These are phyloP conservation scores for Nicotiana undulata DNA, from an alignment of 257 asterid species.

Conservation along the genomic window DNA sequence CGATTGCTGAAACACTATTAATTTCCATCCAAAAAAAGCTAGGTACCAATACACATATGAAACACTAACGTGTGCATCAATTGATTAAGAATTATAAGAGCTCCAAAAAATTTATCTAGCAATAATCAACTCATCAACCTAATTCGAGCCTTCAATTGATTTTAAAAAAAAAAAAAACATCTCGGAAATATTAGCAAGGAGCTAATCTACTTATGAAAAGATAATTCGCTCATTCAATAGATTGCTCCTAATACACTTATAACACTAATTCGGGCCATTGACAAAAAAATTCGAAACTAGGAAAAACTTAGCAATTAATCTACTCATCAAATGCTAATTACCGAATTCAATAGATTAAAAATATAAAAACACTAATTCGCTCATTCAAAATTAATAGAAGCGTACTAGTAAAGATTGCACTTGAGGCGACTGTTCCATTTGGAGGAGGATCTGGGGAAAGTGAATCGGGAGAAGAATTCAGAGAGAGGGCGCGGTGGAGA, in stretches of 20 bases:
- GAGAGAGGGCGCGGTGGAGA: slow-evolving; percentile 82
- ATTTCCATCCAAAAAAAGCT: background rate
- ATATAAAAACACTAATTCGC: background rate
- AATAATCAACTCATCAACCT: background rate
- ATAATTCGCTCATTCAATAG: background rate
- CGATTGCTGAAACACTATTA: background rate
- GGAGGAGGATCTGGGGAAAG: slow-evolving; percentile 67
- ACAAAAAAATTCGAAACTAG: background rate
- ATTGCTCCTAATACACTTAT: background rate
- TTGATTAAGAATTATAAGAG: background rate
- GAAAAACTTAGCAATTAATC: background rate
- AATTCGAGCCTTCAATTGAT: background rate
- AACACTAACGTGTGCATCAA: background rate
- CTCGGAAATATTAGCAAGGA: background rate
- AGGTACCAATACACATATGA: background rate
- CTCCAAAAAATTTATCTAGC: background rate
- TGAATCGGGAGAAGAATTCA: slow-evolving; percentile 82
- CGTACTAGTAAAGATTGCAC: slow-evolving; percentile 92
- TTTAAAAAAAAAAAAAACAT: background rate
- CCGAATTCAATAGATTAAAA: background rate
- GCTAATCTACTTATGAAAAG: background rate
- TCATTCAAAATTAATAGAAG: background rate
- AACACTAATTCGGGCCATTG: background rate
- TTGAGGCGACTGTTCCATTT: slow-evolving; percentile 97
- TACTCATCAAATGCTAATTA: background rate